Evolutionary conservation across 495 filamentous ascomycete species (phyloP).

Genomic region (Hypoxylon subgilvum): DNA sequence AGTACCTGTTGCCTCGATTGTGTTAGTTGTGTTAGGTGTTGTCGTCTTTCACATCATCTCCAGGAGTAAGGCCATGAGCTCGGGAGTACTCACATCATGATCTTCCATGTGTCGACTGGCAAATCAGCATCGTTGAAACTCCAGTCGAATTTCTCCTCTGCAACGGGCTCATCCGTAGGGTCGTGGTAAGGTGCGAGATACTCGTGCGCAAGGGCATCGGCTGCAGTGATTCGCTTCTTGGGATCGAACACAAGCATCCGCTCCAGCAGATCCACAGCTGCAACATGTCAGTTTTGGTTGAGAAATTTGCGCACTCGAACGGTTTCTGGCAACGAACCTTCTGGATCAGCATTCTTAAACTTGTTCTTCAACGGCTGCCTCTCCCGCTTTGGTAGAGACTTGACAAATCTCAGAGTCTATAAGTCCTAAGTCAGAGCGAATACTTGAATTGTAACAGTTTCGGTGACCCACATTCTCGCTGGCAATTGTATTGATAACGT

Average conservation of each 20-base stretch:
- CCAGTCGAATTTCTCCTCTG: slow-evolving; percentile 99
- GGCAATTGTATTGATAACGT: slow-evolving; percentile 97
- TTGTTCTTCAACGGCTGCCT: slow-evolving; percentile 87
- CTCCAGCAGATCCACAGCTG: slow-evolving; percentile 93
- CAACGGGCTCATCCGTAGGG: slow-evolving; percentile 91
- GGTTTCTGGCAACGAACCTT: slow-evolving; percentile 63
- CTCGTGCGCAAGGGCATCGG: slow-evolving; percentile 83
- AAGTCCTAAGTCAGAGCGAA: slow-evolving; percentile 13
- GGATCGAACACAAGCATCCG: slow-evolving; percentile 98
- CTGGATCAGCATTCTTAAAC: slow-evolving; percentile 94
- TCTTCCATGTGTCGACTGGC: slow-evolving; percentile 99
- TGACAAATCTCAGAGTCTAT: slow-evolving; percentile 94
- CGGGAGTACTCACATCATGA: slow-evolving; percentile 86
- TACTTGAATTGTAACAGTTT: background rate
- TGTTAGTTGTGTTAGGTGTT: slow-evolving; percentile 39
- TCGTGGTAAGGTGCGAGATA: slow-evolving; percentile 98
- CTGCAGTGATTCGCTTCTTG: slow-evolving; percentile 84
- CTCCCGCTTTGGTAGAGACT: slow-evolving; percentile 95
- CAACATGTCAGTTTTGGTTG: slow-evolving; percentile 5
- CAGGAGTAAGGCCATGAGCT: no score
- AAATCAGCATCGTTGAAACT: slow-evolving; percentile 99
- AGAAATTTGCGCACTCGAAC: background rate
- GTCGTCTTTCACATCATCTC: slow-evolving; percentile 5
- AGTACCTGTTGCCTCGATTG: slow-evolving; percentile 73
- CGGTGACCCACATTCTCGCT: slow-evolving; percentile 83